These are phyloP conservation scores for Borovskyia barvae DNA, from an alignment of 208 protist genomes.

Conservation along the genomic window DNA sequence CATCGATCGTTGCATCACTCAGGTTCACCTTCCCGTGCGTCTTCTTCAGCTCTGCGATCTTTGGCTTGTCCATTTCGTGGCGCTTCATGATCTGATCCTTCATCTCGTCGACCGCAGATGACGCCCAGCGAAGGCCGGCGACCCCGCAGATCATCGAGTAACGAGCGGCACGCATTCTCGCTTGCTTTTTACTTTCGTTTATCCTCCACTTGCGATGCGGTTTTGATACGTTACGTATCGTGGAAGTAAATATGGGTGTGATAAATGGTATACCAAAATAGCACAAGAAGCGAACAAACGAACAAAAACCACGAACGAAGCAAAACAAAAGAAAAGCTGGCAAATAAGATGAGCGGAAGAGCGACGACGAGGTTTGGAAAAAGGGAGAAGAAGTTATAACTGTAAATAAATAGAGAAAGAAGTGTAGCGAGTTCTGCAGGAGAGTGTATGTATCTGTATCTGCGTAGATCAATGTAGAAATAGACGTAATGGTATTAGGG, in stretches of 20 bases:
- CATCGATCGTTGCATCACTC: constrained; percentile 86
- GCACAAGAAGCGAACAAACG: not conserved
- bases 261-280: too few relatives aligned
- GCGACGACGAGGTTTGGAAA: too few relatives aligned
- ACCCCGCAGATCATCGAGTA: constrained; percentile 7
- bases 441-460: not conserved
- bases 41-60: constrained; percentile 85
- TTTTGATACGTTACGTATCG: too few relatives aligned
- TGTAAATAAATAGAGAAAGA: not conserved
- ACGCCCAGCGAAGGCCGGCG: constrained; percentile 26
- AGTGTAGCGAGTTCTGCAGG: not conserved
- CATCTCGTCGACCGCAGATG: constrained; percentile 45
- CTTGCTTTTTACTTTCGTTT: too few relatives aligned
- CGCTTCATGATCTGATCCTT: constrained; percentile 40
- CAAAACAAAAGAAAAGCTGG: not conserved
- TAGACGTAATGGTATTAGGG: too few relatives aligned
- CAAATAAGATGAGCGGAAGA: not conserved
- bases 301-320: not conserved
- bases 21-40: constrained; percentile 82
- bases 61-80: constrained; percentile 37
- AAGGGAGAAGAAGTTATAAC: not conserved
- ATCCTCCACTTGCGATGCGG: too few relatives aligned
- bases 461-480: not conserved
- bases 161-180: constrained; percentile 44
- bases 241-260: too few relatives aligned